These are phyloP conservation scores for Botryotinia globosa DNA, from an alignment of 2,329 filamentous ascomycete species.

Conservation along the genomic window DNA sequence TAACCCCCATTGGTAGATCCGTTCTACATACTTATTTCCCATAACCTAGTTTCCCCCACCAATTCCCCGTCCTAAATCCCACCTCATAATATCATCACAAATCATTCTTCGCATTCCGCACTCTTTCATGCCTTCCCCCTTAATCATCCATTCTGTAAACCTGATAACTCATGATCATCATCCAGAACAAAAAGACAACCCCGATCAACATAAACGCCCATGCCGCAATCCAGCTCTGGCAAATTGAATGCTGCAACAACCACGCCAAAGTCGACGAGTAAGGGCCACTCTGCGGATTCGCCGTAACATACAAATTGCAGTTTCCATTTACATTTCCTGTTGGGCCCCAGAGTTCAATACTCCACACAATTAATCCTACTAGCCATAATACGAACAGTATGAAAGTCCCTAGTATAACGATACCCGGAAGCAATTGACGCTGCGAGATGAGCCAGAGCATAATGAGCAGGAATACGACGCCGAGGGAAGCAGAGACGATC, in stretches of 20 bases:
- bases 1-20: background rate
- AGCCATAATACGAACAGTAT: constrained; percentile 67
- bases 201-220: constrained; percentile 63
- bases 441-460: constrained; percentile 62
- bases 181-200: constrained; percentile 61
- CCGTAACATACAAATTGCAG: constrained; percentile 58
- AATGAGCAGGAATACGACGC: constrained; percentile 63
- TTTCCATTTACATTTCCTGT: constrained; percentile 56
- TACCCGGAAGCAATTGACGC: constrained; percentile 60
- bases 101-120: background rate
- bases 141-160: constrained; percentile 45
- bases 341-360: constrained; percentile 63
- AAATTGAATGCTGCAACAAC: constrained; percentile 62
- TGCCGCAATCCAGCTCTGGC: constrained; percentile 62
- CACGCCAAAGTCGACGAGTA: constrained; percentile 58
- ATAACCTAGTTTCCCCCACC: background rate
- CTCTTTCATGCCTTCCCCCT: constrained; percentile 38
- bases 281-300: constrained; percentile 49
- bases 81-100: background rate
- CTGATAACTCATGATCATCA: constrained; percentile 65
- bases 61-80: background rate
- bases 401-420: constrained; percentile 63
- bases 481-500: constrained; percentile 57
- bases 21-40: background rate
- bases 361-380: constrained; percentile 60